phyloP scores from a whole-genome alignment of 345 rosid species.

The Syzygium oleosum region DNA sequence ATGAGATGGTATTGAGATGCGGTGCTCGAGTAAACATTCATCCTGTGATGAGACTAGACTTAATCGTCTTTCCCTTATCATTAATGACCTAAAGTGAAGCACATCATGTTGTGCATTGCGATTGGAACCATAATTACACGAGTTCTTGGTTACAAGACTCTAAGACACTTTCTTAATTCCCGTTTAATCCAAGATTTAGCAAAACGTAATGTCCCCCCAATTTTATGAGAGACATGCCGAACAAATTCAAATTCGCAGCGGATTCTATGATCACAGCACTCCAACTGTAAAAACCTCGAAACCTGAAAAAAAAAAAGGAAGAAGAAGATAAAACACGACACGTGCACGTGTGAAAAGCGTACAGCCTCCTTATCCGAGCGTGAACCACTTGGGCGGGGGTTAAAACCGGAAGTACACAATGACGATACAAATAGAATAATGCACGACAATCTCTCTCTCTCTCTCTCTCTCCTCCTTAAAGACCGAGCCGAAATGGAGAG shows the following conservation, averaged over 20 bases:
- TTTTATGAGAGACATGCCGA: background rate
- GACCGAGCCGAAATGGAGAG: background rate
- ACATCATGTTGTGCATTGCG: too few relatives aligned
- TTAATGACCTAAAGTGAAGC: background rate
- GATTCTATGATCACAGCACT: background rate
- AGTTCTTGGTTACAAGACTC: background rate
- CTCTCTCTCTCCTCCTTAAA: background rate
- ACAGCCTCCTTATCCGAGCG: background rate
- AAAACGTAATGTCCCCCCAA: background rate
- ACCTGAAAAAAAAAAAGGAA: background rate
- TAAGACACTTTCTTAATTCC: background rate
- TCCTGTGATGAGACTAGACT: fast-evolving
- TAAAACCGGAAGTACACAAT: background rate
- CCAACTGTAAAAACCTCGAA: background rate
- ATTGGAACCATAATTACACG: background rate
- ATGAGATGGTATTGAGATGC: background rate
- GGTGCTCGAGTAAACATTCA: background rate
- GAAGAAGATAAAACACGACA: background rate
- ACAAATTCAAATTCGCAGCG: too few relatives aligned
- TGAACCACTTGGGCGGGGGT: background rate
- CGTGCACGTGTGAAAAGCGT: background rate
- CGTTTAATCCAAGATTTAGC: background rate
- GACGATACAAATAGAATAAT: background rate
- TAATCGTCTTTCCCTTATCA: background rate
- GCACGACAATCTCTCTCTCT: background rate